Evolutionary conservation across 768 basidiomycete species (phyloP).

Genomic region (Termitomyces sp.): DNA sequence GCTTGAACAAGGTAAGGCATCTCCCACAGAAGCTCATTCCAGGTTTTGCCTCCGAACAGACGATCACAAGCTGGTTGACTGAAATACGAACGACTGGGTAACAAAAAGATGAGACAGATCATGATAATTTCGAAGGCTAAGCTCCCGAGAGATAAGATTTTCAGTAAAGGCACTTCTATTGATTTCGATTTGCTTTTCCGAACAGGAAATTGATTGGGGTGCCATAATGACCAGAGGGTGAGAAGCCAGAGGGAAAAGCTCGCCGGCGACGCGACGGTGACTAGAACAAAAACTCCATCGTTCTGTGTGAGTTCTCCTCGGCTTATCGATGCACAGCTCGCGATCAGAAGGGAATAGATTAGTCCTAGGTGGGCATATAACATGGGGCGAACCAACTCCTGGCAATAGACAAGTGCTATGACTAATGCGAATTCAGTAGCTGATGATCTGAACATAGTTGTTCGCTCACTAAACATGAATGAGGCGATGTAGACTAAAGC

Average conservation of each 20-base stretch:
- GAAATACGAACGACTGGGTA: neutral
- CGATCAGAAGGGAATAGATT: neutral
- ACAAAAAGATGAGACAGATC: neutral
- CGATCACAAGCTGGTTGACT: neutral
- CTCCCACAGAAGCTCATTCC: neutral
- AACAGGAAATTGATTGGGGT: neutral
- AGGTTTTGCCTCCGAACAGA: neutral
- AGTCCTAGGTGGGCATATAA: neutral
- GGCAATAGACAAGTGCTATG: neutral
- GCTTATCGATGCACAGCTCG: neutral
- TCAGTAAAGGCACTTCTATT: neutral
- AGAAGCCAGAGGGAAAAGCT: neutral
- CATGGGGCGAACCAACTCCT: neutral
- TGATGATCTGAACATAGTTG: neutral
- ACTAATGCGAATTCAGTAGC: neutral
- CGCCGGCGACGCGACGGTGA: neutral
- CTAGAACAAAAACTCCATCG: neutral
- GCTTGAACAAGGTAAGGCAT: neutral
- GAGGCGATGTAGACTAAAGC: neutral
- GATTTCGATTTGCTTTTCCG: neutral
- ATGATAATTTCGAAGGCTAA: neutral
- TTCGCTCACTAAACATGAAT: neutral
- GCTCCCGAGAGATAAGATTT: neutral
- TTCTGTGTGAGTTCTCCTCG: neutral
- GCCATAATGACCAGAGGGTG: neutral